A percentile compares a stretch with the other conserved stretches of the same genome.
phyloP scores from a whole-genome alignment of 2,329 filamentous ascomycete species.

The Paracoccidioides lutzii region DNA sequence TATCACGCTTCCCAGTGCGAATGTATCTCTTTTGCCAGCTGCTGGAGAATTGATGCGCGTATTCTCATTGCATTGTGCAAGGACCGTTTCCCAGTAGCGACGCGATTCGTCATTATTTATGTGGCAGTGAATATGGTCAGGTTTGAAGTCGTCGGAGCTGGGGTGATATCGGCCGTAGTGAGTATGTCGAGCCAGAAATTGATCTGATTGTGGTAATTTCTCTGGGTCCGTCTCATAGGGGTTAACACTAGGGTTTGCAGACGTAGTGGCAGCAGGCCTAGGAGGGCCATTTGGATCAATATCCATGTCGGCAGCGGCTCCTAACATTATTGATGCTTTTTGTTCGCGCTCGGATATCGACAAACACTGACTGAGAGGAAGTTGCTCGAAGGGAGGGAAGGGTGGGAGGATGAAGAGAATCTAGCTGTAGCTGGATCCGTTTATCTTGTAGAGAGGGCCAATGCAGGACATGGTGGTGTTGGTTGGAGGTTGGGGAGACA shows the following conservation, averaged over 20 bases:
- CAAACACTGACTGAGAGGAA: not conserved
- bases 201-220: slow-evolving; percentile 21
- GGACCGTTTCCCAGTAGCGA: slow-evolving; percentile 25
- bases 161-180: slow-evolving; percentile 26
- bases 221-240: slow-evolving; percentile 26
- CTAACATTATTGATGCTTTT: not conserved
- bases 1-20: slow-evolving; percentile 25
- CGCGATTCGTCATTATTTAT: slow-evolving; percentile 18
- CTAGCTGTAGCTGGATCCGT: not conserved
- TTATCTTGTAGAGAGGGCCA: not conserved
- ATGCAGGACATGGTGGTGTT: not conserved
- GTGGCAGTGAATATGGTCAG: slow-evolving; percentile 23
- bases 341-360: not conserved
- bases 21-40: slow-evolving; percentile 21
- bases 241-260: slow-evolving; percentile 8
- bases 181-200: slow-evolving; percentile 21
- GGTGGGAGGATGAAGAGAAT: not conserved
- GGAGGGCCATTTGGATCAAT: not conserved
- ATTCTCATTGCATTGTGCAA: slow-evolving; percentile 18
- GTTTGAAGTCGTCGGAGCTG: slow-evolving; percentile 24
- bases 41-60: slow-evolving; percentile 21
- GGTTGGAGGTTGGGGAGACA: not conserved
- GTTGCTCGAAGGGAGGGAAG: not conserved
- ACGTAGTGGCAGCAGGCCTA: not conserved
- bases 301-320: slow-evolving; percentile 16